Base-by-base conservation (phyloP, 192 early-diverging fungal species). In the Rhizophagus prolifer region DNA sequence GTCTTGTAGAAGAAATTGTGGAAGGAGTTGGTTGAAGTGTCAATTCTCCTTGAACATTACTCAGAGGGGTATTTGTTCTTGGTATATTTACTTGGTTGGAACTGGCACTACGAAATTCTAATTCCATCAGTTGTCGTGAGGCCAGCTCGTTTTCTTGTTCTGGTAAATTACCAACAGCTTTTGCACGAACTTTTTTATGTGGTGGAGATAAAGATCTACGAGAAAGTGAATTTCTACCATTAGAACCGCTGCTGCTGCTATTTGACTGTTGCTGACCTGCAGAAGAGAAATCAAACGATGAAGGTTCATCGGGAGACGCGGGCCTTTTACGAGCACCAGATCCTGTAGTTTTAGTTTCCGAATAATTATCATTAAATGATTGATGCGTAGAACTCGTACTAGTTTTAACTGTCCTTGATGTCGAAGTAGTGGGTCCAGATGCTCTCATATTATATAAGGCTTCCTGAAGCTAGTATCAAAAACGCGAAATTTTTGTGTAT, bases 391-490 rank as follows among this genome's bases (percentile, higher is more conserved):
- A 41, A 67, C 59, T 62, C 9, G 25, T 34, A 34, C 47, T 78
- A 54, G 72, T 75, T 36, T 81, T 77, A 21, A 78, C 75, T 3
- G 83, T 80, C 19, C 58, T 74, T 9, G 78, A 72, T 31, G 70
- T 74, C 1, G 78, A 72, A 30, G 70, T 62, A 65, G 78, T 80
- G 26, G 81, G 81, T 8, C 80, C 80, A 31, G 83, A 82, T 14
- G 83, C 83, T 66, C 83, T 78, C 66, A 84, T 81, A 63, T 85
- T 85, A 58, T 65, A 85, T 9, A 85, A 50, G 16, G 84, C 84
- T 59, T 85, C 82, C 68, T 83, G 82, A 10, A 85, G 78, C 84
- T 85, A 80, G 12, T 61, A 21, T 58, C 30, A 44, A 69, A n/a
- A 0, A 16, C 10, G 21, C 58, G 47, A 21, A 6, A 44, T 2